Percentiles rank a stretch among this genome's conserved stretches.
Evolutionary conservation across 2,329 filamentous ascomycete genomes (phyloP).

Genomic region (Aquanectria penicillioides): DNA sequence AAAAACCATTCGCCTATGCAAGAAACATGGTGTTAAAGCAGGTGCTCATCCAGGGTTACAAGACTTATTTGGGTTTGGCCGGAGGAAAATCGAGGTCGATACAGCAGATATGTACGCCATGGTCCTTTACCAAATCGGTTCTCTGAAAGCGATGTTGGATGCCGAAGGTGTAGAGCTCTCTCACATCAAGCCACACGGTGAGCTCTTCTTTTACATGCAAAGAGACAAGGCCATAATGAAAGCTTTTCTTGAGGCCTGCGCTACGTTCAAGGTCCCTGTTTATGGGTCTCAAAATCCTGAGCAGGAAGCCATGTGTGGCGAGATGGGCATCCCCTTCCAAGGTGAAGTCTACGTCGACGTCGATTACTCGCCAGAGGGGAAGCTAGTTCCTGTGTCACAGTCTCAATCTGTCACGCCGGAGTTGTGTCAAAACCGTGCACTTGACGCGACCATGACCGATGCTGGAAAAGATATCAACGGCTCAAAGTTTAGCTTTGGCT

Average conservation of each 20-base stretch:
- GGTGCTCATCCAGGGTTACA: constrained; percentile 73
- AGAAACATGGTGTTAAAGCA: constrained; percentile 63
- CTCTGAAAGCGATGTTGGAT: constrained; percentile 67
- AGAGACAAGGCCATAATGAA: constrained; percentile 38
- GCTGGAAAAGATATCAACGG: constrained; percentile 3
- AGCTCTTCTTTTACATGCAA: constrained; percentile 58
- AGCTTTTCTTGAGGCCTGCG: constrained; percentile 42
- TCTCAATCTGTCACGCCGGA: constrained; percentile 21
- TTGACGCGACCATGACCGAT: not conserved
- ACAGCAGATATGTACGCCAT: constrained; percentile 67
- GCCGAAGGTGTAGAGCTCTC: constrained; percentile 64
- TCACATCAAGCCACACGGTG: constrained; percentile 72
- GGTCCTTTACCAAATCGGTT: constrained; percentile 71
- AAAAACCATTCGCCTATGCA: constrained; percentile 66
- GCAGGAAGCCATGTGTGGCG: constrained; percentile 1
- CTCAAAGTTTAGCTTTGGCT: constrained; percentile 1
- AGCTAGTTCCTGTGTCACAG: constrained; percentile 19
- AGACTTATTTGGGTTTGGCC: constrained; percentile 73
- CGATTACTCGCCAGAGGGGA: constrained; percentile 16
- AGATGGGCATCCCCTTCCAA: not conserved
- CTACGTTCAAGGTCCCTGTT: constrained; percentile 42
- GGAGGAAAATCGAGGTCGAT: constrained; percentile 68
- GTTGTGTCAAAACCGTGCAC: constrained; percentile 18
- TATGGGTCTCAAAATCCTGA: constrained; percentile 33
- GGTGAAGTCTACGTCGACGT: constrained; percentile 6